Conservation (phyloP, 2,329 filamentous ascomycete genomes). For the Colletotrichum sp. region DNA sequence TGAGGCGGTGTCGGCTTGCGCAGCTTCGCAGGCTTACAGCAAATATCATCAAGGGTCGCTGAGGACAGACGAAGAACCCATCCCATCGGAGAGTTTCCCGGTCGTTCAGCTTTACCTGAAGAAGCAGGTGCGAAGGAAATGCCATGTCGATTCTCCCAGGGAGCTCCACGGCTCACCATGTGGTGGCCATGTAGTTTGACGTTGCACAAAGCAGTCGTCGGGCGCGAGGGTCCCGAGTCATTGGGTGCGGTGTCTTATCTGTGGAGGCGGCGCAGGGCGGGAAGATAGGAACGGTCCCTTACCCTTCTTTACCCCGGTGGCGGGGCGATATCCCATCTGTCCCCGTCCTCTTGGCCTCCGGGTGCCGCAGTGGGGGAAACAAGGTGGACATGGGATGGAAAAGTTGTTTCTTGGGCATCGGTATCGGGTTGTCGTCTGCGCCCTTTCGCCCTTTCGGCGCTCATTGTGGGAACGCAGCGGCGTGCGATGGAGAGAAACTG, state of each 20-base stretch:
- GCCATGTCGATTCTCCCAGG: not conserved
- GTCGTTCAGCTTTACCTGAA: not conserved
- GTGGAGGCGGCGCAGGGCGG: constrained; percentile 2
- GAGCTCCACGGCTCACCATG: not conserved
- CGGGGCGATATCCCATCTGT: constrained; percentile 6
- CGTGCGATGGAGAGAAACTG: not conserved
- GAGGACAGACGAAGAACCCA: not conserved
- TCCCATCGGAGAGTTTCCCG: constrained; percentile 3
- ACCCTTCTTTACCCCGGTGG: not conserved
- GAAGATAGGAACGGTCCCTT: constrained; percentile 1
- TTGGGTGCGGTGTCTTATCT: constrained; percentile 14
- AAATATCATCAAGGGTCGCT: not conserved
- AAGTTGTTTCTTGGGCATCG: not conserved
- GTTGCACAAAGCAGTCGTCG: not conserved
- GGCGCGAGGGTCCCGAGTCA: not conserved
- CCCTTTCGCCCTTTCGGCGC: not conserved
- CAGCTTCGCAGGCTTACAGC: not conserved
- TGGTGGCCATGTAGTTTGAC: constrained; percentile 11
- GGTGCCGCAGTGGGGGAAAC: constrained; percentile 4
- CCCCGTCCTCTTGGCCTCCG: constrained; percentile 11
- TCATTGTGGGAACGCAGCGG: not conserved
- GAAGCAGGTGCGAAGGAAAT: constrained; percentile 3
- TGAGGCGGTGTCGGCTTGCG: not conserved
- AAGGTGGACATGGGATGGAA: not conserved
- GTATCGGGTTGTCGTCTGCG: not conserved